A percentile compares a stretch with the other conserved stretches of the same genome.
Evolutionary conservation across 768 basidiomycete genomes (phyloP).

Genomic region (Collybia mongolica): DNA sequence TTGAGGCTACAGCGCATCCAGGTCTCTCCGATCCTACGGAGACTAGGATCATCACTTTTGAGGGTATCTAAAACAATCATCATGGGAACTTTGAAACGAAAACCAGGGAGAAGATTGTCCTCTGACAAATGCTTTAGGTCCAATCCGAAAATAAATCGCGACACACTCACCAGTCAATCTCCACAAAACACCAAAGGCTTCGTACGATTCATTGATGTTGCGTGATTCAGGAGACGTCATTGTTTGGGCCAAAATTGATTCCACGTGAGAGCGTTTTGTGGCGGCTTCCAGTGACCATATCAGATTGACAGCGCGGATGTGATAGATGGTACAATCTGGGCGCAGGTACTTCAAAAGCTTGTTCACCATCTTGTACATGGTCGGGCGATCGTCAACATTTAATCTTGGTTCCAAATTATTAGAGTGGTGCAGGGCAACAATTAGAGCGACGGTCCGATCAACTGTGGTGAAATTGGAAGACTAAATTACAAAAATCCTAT

Average conservation of each 20-base stretch:
- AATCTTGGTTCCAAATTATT: conserved; percentile 50
- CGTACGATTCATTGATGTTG: conserved; percentile 59
- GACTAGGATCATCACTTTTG: conserved; percentile 68
- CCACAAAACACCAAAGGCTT: conserved; percentile 94
- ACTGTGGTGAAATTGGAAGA: conserved; percentile 63
- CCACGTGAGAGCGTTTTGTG: conserved; percentile 59
- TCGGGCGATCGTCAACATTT: conserved; percentile 50
- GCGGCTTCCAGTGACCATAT: conserved; percentile 77
- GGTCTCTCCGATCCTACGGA: conserved; percentile 84
- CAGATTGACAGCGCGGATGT: conserved; percentile 76
- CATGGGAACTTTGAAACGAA: conserved; percentile 81
- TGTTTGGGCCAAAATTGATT: conserved; percentile 74
- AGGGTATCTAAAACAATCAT: conserved; percentile 85
- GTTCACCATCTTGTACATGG: conserved; percentile 59
- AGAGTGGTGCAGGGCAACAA: conserved; percentile 54
- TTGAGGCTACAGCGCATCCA: conserved; percentile 97
- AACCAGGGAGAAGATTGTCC: conserved; percentile 79
- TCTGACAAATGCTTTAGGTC: conserved; percentile 41
- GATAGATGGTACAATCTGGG: conserved; percentile 65
- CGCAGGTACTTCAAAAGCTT: conserved; percentile 76
- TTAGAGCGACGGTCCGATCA: conserved; percentile 58
- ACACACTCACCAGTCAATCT: conserved; percentile 67
- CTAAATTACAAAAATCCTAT: conserved; percentile 28
- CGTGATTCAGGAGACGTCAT: conserved; percentile 56
- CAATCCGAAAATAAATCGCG: neutral